Evolutionary conservation across 371 early-diverging fungal genomes (phyloP), one percentile per base, ranked within the genome.

Genomic region (Mucor indicus): DNA sequence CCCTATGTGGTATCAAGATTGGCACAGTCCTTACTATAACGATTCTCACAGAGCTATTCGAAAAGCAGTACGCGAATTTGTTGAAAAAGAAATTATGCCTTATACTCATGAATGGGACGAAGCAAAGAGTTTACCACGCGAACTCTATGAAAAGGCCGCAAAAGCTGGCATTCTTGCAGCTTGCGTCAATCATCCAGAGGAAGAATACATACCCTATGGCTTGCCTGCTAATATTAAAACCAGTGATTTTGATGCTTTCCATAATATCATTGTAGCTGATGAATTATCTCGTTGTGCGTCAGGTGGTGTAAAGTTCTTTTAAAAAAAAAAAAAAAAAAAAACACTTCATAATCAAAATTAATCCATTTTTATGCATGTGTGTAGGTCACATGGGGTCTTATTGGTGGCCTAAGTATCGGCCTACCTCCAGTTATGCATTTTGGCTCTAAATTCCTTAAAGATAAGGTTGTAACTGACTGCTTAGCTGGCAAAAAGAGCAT

Each of bases 21-120:
- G 55, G 60, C 46, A 54, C 36, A 67, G 66, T 22, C 76, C 76
- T 15, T 75, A 68, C 55, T 71, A 81, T 65, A 72, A 79, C 24
- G 77, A 81, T 20, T 48, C 66, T 9, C 85, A 85, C 58, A 62
- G 79, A 15, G 48, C 57, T 7, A 41, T 83, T 3, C 64, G 84
- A 11, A 62, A 64, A 24, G 46, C 39, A 24, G 57, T 79, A 13
- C 69, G 85, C 40, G 50, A 53, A n/a, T 85, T 77, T 55, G 79
- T 76, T 12, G 84, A 83, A 21, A 65, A 69, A 48, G 79, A 85
- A 39, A 60, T 84, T 29, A 81, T 75, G 64, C 81, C 84, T 4
- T 76, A 48, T 62, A 71, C 70, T 47, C 73, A 79, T 53, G 82
- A 81, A 49, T 85, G 84, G 83, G 81, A 83, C 42, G 83, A 85